These are phyloP conservation scores for Naganishia sp. DNA, from an alignment of 1,284 basidiomycete species.

Conservation along the genomic window DNA sequence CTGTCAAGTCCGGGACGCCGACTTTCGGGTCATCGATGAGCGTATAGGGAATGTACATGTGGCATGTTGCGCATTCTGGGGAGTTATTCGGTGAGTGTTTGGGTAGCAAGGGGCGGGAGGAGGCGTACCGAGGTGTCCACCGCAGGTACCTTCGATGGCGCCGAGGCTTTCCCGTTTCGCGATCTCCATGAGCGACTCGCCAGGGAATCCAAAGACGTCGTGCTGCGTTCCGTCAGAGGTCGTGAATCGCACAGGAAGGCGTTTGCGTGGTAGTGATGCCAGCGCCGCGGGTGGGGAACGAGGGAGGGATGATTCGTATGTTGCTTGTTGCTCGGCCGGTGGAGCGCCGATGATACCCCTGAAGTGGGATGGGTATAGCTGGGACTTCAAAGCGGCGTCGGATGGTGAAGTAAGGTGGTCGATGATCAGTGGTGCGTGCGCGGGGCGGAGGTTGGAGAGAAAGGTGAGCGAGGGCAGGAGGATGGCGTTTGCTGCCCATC, in stretches of 20 bases:
- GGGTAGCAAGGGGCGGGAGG: neutral
- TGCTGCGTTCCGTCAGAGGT: slow-evolving; percentile 40
- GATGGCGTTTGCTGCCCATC: slow-evolving; percentile 75
- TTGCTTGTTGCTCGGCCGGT: slow-evolving; percentile 63
- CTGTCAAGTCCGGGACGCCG: slow-evolving; percentile 43
- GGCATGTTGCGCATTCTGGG: slow-evolving; percentile 54
- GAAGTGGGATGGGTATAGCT: slow-evolving; percentile 57
- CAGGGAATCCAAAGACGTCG: slow-evolving; percentile 40
- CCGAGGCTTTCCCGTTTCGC: slow-evolving; percentile 48
- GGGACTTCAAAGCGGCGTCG: neutral
- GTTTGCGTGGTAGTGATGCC: neutral
- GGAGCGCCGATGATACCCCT: slow-evolving; percentile 72
- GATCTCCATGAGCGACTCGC: slow-evolving; percentile 48
- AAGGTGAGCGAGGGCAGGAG: slow-evolving; percentile 76
- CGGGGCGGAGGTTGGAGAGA: slow-evolving; percentile 64
- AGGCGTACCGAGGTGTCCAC: slow-evolving; percentile 50
- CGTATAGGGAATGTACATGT: slow-evolving; percentile 44
- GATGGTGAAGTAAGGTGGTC: slow-evolving; percentile 55
- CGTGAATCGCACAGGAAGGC: slow-evolving; percentile 41
- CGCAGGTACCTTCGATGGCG: slow-evolving; percentile 53
- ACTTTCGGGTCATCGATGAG: slow-evolving; percentile 33
- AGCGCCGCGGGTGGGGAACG: neutral
- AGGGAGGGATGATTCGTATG: neutral
- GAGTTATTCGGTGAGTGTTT: neutral
- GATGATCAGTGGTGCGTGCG: slow-evolving; percentile 62